Conservation (phyloP, 2,329 filamentous ascomycete species). For the Stachybotrys echinatus region DNA sequence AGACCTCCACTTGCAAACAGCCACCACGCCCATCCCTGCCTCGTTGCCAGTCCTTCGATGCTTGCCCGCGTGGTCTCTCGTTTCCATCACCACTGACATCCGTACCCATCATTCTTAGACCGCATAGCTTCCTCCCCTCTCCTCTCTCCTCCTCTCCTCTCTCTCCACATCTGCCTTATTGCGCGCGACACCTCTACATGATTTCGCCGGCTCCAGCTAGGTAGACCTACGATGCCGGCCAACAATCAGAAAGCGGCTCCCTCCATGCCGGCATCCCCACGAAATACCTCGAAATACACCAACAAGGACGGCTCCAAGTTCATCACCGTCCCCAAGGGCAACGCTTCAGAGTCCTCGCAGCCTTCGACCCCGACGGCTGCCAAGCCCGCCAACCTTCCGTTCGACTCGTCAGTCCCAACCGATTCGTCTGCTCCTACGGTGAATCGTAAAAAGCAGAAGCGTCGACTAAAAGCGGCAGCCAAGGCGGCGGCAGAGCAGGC, state of each 20-base stretch:
- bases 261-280: conserved; percentile 46
- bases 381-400: conserved; percentile 25
- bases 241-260: conserved; percentile 46
- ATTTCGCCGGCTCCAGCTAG: conserved; percentile 25
- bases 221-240: conserved; percentile 42
- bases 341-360: conserved; percentile 46
- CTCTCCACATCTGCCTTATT: neutral
- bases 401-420: conserved; percentile 17
- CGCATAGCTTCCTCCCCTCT: conserved; percentile 8
- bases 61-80: conserved; percentile 7
- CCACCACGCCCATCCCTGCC: neutral
- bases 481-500: conserved; percentile 46
- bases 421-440: conserved; percentile 44
- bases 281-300: conserved; percentile 54
- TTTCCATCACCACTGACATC: conserved; percentile 13
- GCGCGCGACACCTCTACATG: conserved; percentile 27
- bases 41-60: neutral
- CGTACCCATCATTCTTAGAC: conserved; percentile 9
- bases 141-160: neutral
- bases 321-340: conserved; percentile 57
- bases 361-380: conserved; percentile 44
- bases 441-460: conserved; percentile 94
- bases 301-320: conserved; percentile 67
- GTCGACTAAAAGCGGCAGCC: conserved; percentile 78
- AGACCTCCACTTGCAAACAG: conserved; percentile 15